Conservation (phyloP, 2,329 filamentous ascomycete species). For the Epichloe amarillans region DNA sequence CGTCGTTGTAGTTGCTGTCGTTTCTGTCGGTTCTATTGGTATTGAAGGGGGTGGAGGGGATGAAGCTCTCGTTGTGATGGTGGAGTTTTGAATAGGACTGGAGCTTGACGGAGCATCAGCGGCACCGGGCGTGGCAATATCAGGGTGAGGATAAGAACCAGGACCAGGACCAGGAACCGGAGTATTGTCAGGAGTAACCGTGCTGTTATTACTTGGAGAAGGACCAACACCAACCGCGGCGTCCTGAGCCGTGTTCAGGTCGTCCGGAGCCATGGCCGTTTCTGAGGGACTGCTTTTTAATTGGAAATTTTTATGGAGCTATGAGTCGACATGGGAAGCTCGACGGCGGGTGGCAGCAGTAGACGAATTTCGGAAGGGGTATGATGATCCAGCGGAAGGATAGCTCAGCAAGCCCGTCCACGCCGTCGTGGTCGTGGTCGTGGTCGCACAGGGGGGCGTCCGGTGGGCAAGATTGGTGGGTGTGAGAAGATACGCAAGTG, state of each 20-base stretch:
- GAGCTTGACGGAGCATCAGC: slow-evolving; percentile 7
- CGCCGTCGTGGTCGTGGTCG: background rate
- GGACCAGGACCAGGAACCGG: slow-evolving; percentile 8
- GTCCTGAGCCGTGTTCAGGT: slow-evolving; percentile 17
- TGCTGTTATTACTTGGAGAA: slow-evolving; percentile 10
- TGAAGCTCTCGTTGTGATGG: background rate
- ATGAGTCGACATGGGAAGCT: slow-evolving; percentile 15
- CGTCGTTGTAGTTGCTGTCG: background rate
- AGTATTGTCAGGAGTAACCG: slow-evolving; percentile 10
- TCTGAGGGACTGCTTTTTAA: slow-evolving; percentile 15
- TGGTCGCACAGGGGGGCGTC: slow-evolving; percentile 6
- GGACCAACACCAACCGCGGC: slow-evolving; percentile 16
- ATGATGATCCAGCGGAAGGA: slow-evolving; percentile 1
- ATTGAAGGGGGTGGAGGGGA: slow-evolving; percentile 4
- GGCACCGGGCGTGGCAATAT: slow-evolving; percentile 3
- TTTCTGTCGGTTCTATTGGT: background rate
- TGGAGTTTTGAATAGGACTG: slow-evolving; percentile 1
- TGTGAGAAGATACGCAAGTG: slow-evolving; percentile 1
- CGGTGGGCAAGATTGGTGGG: background rate
- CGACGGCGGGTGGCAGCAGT: slow-evolving; percentile 11
- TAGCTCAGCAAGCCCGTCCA: background rate
- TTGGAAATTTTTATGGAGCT: slow-evolving; percentile 26
- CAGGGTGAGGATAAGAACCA: background rate
- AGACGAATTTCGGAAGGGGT: slow-evolving; percentile 2
- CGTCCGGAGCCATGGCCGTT: slow-evolving; percentile 14